Conservation (phyloP, 2,329 filamentous ascomycete genomes). For the Curvularia lunata region DNA sequence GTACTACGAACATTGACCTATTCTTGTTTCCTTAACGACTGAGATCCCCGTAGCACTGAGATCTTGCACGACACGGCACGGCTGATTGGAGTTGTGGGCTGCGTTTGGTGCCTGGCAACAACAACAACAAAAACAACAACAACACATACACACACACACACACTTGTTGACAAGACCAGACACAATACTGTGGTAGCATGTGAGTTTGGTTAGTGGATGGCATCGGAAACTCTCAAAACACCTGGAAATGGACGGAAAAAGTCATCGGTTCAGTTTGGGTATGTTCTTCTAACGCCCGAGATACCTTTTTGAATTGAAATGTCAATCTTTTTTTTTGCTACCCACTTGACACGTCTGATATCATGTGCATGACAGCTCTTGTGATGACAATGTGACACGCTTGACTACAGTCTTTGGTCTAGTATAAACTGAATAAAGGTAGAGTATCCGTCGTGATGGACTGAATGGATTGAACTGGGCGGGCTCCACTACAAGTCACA, state of each 20-base stretch:
- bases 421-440: too few species aligned
- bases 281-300: constrained; percentile 23
- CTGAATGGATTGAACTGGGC: too few species aligned
- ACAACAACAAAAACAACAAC: too few species aligned
- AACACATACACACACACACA: too few species aligned
- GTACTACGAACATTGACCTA: constrained; percentile 26
- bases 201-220: constrained; percentile 15
- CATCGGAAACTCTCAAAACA: constrained; percentile 12
- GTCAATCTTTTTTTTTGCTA: constrained; percentile 9
- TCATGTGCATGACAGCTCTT: too few species aligned
- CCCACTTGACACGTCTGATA: too few species aligned
- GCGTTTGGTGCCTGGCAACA: constrained; percentile 8
- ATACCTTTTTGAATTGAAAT: constrained; percentile 26
- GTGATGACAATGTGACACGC: too few species aligned
- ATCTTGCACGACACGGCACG: constrained; percentile 34
- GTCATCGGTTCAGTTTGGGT: constrained; percentile 23
- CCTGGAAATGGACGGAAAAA: constrained; percentile 24
- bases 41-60: constrained; percentile 22
- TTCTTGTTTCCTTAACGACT: constrained; percentile 22
- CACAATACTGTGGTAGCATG: constrained; percentile 15
- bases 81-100: constrained; percentile 24
- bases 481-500: too few species aligned
- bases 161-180: constrained; percentile 8
- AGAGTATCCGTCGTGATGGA: too few species aligned
- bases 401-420: too few species aligned